Percentiles rank a stretch among this genome's conserved stretches.
Conservation (phyloP, 768 basidiomycete species). For the Boletus sensibilis region DNA sequence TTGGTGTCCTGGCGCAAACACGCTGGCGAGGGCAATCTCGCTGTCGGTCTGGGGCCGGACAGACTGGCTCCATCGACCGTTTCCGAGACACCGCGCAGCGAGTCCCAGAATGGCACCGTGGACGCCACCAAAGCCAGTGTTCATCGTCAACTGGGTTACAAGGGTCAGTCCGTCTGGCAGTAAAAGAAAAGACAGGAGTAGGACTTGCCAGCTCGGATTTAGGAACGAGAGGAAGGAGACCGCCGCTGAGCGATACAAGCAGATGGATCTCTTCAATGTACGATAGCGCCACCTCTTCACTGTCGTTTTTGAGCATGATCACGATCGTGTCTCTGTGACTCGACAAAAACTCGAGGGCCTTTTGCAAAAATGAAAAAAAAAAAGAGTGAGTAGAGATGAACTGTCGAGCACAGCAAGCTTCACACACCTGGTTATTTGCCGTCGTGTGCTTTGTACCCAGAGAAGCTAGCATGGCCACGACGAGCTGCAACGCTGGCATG, state of each 20-base stretch:
- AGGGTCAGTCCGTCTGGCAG: neutral
- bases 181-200: neutral
- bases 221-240: conserved; percentile 67
- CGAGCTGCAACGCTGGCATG: conserved; percentile 81
- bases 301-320: conserved; percentile 76
- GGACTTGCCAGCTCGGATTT: conserved; percentile 73
- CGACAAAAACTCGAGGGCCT: conserved; percentile 68
- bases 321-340: conserved; percentile 82
- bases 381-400: neutral
- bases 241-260: conserved; percentile 68
- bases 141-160: conserved; percentile 49
- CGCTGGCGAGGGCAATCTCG: conserved; percentile 56
- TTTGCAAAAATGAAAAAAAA: too few species aligned
- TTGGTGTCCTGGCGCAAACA: conserved; percentile 54
- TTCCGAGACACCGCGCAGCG: conserved; percentile 67
- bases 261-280: conserved; percentile 79
- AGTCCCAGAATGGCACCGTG: conserved; percentile 77
- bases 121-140: conserved; percentile 80
- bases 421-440: conserved; percentile 63
- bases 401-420: accelerated
- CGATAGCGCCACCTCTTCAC: conserved; percentile 57
- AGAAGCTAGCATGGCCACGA: conserved; percentile 75
- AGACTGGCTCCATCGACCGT: conserved; percentile 53
- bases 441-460: conserved; percentile 67
- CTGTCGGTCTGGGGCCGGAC: conserved; percentile 65